Evolutionary conservation across 169 alveolate genomes (phyloP).

Genomic region (Amoebophrya sp.): DNA sequence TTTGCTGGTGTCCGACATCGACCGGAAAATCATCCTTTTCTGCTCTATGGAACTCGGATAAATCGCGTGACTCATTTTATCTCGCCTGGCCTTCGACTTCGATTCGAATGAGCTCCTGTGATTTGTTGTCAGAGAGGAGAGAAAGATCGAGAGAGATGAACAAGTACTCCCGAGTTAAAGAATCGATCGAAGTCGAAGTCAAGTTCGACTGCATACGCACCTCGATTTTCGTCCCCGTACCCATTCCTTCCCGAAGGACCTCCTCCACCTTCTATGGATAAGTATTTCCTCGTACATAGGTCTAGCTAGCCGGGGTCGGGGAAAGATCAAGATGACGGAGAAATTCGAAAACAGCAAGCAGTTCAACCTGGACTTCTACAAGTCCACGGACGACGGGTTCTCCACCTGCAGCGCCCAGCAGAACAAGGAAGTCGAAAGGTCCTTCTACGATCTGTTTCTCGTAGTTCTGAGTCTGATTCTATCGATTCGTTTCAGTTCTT

Average conservation of each 20-base stretch:
- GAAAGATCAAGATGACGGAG: not conserved
- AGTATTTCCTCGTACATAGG: not conserved
- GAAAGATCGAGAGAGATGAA: not conserved
- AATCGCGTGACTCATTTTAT: no score
- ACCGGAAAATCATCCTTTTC: no score
- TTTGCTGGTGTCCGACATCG: no score
- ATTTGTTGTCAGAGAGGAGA: no score
- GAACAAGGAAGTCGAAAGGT: not conserved
- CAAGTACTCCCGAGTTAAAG: not conserved
- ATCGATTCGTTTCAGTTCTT: no score
- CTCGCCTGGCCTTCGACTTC: no score
- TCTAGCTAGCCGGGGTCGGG: not conserved
- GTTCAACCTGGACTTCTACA: not conserved
- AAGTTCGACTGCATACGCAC: no score
- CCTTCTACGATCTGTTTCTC: no score
- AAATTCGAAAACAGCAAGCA: not conserved
- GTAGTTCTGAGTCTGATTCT: no score
- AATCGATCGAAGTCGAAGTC: not conserved
- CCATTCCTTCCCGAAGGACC: not conserved
- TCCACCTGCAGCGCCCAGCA: not conserved
- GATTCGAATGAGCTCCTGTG: no score
- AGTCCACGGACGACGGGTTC: not conserved
- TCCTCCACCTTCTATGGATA: not conserved
- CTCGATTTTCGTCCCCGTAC: not conserved
- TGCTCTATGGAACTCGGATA: no score